Conservation (phyloP, 2,329 filamentous ascomycete genomes). For the Hyphodiscus sp. region DNA sequence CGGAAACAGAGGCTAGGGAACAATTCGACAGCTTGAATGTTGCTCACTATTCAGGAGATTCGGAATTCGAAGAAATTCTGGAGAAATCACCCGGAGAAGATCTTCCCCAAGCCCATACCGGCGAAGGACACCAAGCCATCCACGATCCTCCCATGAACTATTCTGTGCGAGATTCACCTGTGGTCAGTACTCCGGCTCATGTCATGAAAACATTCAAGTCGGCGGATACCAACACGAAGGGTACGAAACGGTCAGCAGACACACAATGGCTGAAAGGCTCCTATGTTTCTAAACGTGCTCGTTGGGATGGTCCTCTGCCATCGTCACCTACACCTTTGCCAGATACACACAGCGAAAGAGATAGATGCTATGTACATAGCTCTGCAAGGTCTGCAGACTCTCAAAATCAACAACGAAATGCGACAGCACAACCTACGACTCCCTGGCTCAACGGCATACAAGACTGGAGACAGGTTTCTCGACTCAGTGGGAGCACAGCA, state of each 20-base stretch:
- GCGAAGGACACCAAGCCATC: neutral
- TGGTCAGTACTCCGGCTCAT: neutral
- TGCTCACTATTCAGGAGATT: neutral
- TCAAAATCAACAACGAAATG: neutral
- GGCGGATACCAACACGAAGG: neutral
- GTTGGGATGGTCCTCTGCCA: constrained; percentile 21
- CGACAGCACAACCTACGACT: neutral
- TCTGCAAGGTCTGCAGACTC: constrained; percentile 1
- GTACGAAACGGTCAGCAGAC: constrained; percentile 18
- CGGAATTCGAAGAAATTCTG: neutral
- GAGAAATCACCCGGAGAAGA: neutral
- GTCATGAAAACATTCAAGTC: neutral
- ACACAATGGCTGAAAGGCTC: constrained; percentile 27
- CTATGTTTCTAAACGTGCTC: constrained; percentile 25
- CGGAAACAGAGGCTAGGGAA: constrained; percentile 10
- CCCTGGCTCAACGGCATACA: neutral
- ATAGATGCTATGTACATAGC: constrained; percentile 4
- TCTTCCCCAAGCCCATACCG: neutral
- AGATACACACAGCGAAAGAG: neutral
- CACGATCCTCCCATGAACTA: neutral
- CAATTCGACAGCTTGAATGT: neutral
- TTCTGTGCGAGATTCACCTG: neutral
- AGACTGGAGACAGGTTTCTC: neutral
- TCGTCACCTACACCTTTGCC: constrained; percentile 26
- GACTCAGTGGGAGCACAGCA: neutral